Evolutionary conservation across 495 filamentous ascomycete species (phyloP).

Genomic region (Viridothelium virens): DNA sequence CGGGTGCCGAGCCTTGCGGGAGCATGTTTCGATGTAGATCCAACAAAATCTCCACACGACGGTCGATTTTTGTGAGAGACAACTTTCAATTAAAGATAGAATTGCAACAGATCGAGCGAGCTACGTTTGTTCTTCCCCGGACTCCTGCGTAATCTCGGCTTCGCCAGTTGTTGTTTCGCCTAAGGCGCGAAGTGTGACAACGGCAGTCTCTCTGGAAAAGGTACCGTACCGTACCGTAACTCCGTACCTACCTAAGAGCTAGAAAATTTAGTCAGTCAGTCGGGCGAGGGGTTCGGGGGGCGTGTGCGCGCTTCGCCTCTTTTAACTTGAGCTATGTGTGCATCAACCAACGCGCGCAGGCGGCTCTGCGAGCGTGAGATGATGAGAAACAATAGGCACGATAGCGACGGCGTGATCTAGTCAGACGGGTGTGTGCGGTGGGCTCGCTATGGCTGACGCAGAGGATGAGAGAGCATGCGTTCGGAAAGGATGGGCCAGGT

Average conservation of each 20-base stretch:
- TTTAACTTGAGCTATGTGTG: background rate
- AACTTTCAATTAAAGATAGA: background rate
- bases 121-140: background rate
- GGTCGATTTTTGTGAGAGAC: background rate
- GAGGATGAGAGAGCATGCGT: background rate
- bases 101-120: background rate
- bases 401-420: background rate
- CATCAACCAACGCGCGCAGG: background rate
- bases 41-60: background rate
- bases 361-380: background rate
- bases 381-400: background rate
- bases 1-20: background rate
- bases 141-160: conserved; percentile 2
- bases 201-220: background rate
- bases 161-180: conserved; percentile 6
- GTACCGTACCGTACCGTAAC: background rate
- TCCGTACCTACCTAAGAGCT: too few species aligned
- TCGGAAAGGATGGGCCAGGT: background rate
- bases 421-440: background rate
- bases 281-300: background rate
- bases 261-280: background rate
- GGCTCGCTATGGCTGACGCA: background rate
- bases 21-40: background rate
- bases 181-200: conserved; percentile 4
- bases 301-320: conserved; percentile 6